Evolutionary conservation across 2,329 filamentous ascomycete genomes (phyloP).

Genomic region (Verticillium longisporum): DNA sequence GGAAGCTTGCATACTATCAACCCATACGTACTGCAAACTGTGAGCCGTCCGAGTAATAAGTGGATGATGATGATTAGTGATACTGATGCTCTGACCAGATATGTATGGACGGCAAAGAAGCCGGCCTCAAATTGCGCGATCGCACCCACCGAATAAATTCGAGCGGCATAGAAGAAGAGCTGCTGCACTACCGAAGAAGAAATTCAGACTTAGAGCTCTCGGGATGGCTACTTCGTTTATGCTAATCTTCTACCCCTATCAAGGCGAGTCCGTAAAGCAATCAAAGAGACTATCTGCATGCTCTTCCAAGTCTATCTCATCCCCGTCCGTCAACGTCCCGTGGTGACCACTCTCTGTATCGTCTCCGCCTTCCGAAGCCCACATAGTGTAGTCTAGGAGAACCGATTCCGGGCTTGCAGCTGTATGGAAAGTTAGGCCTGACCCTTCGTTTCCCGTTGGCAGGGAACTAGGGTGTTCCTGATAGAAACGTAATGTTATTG

Average conservation of each 20-base stretch:
- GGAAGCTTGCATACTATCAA: slow-evolving; percentile 62
- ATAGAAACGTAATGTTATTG: neutral
- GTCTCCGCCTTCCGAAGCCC: neutral
- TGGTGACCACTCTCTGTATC: neutral
- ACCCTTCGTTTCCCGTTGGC: neutral
- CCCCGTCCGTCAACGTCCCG: neutral
- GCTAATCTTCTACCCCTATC: neutral
- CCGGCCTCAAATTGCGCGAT: neutral
- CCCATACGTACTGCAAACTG: slow-evolving; percentile 70
- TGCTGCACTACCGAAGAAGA: neutral
- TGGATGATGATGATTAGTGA: neutral
- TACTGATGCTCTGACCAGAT: neutral
- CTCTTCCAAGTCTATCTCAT: neutral
- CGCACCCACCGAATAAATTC: neutral
- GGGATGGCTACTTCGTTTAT: neutral
- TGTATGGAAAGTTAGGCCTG: neutral
- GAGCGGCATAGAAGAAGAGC: neutral
- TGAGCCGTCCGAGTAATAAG: slow-evolving; percentile 38
- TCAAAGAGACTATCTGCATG: neutral
- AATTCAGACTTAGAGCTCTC: neutral
- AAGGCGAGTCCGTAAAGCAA: neutral
- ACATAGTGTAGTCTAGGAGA: neutral
- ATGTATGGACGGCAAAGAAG: neutral
- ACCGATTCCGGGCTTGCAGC: neutral
- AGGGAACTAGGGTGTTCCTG: neutral